Base-by-base conservation (phyloP, 2,329 filamentous ascomycete genomes). In the Cytospora piceicola region DNA sequence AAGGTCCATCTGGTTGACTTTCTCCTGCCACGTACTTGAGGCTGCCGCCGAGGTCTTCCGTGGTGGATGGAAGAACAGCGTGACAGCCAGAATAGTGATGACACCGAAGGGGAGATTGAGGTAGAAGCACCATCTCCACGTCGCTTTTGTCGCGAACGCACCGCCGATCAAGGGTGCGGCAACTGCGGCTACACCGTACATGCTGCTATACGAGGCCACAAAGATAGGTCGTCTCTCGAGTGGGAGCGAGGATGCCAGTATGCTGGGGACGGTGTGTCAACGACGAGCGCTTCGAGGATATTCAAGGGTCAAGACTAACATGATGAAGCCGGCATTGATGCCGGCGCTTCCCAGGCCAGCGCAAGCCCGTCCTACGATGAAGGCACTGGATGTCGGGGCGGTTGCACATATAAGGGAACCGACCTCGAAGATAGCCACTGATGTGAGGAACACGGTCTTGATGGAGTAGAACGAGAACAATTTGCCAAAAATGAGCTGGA, bases 391-490 rank as follows among this genome's bases (percentile, higher is more conserved):
- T n/a, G n/a, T n/a, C n/a, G n/a, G n/a, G n/a, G 73, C 72, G 3
- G 73, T 72, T 36, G 67, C 74, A 63, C 78, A 80, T 59, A 80
- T 72, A 20, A 77, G 69, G 53, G 75, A 77, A 30, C 78, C 78
- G 59, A 80, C 66, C 60, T 80, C 78, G 61, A 80, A 80, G 66
- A 80, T 69, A 68, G 70, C 69, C 58, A 80, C 76, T 60, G 76
- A 72, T 46, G 68, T 64, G 8, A 80, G 68, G 67, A 75, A 80
- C 55, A 77, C 73, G 58, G 69, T 74, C 69, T 79, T 80, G 71
- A 77, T 75, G 58, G 71, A 72, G 67, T 77, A 78, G 68, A 79
- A 80, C 34, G 77, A 79, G 69, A 79, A 81, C 61, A 80, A 70
- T 56, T 77, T 75, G 27, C 75, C 76, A 54, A 73, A 76, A 20